Percentiles rank a stretch among this genome's conserved stretches.
phyloP scores from a whole-genome alignment of 2,329 filamentous ascomycete genomes.

The Zymoseptoria pseudotritici region DNA sequence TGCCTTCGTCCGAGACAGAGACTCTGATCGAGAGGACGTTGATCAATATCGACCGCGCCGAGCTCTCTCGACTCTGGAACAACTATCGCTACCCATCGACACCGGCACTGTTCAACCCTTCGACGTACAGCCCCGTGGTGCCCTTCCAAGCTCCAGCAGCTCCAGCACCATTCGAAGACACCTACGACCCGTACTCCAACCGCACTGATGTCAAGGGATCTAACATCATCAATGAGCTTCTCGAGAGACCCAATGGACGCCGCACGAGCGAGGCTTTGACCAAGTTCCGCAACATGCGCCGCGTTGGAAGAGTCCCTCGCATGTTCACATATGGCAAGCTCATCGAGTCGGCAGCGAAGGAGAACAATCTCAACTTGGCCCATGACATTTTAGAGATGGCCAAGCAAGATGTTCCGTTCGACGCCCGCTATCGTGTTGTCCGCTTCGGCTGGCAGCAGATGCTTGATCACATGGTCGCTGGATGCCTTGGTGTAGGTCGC shows the following conservation, averaged over 20 bases:
- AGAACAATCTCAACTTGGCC: slow-evolving; percentile 72
- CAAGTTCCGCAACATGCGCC: slow-evolving; percentile 88
- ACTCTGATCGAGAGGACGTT: slow-evolving; percentile 53
- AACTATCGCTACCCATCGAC: slow-evolving; percentile 45
- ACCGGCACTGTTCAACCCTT: slow-evolving; percentile 40
- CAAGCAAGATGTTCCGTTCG: slow-evolving; percentile 75
- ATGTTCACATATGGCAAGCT: slow-evolving; percentile 97
- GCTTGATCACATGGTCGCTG: slow-evolving; percentile 91
- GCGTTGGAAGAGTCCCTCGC: slow-evolving; percentile 79
- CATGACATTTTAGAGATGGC: slow-evolving; percentile 86
- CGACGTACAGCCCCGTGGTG: slow-evolving; percentile 41
- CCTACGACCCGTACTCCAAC: slow-evolving; percentile 82
- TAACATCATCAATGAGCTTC: slow-evolving; percentile 77
- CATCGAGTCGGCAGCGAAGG: slow-evolving; percentile 81
- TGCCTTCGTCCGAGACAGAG: slow-evolving; percentile 50
- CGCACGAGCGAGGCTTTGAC: slow-evolving; percentile 67
- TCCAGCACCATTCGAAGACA: slow-evolving; percentile 63
- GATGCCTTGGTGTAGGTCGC: slow-evolving; percentile 75
- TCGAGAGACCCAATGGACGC: slow-evolving; percentile 72
- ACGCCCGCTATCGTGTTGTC: slow-evolving; percentile 77
- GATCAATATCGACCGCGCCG: slow-evolving; percentile 44
- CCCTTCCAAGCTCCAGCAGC: slow-evolving; percentile 37
- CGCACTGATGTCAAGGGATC: slow-evolving; percentile 92
- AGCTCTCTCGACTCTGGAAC: slow-evolving; percentile 51
- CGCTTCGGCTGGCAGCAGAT: slow-evolving; percentile 96